Conservation (phyloP, 495 filamentous ascomycete species). For the Lentithecium fluviatile region DNA sequence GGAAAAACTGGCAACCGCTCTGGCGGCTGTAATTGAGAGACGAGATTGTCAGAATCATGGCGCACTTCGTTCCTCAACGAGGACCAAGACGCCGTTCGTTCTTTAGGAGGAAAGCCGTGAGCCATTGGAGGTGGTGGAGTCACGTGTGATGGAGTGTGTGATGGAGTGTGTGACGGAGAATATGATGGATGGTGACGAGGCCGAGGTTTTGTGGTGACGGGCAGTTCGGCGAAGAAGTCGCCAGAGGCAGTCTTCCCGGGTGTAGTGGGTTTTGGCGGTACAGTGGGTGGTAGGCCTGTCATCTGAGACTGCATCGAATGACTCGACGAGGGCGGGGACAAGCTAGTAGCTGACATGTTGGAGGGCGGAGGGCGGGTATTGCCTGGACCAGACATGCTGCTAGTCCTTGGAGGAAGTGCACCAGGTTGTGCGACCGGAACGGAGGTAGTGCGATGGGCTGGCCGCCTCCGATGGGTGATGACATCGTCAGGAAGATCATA, state of each 20-base stretch:
- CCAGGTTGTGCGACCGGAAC: conserved; percentile 37
- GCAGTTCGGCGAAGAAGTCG: conserved; percentile 90
- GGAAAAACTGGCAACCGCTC: conserved; percentile 48
- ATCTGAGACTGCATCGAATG: conserved; percentile 33
- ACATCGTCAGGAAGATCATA: conserved; percentile 94
- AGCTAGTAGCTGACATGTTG: conserved; percentile 26
- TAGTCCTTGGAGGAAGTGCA: conserved; percentile 56
- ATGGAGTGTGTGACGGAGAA: conserved; percentile 47
- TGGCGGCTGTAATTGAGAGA: conserved; percentile 54
- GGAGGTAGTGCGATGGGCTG: conserved; percentile 47
- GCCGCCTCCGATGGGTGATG: conserved; percentile 62
- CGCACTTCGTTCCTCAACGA: conserved; percentile 36
- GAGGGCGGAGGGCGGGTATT: conserved; percentile 41
- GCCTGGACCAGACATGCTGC: conserved; percentile 51
- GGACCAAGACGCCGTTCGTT: conserved; percentile 31
- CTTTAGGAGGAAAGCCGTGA: conserved; percentile 30
- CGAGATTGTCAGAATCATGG: conserved; percentile 44
- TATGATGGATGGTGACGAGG: conserved; percentile 55
- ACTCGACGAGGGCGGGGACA: conserved; percentile 42
- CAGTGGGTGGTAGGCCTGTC: conserved; percentile 17
- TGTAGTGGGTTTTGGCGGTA: conserved; percentile 28
- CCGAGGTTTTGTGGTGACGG: conserved; percentile 59
- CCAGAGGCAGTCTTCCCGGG: conserved; percentile 40
- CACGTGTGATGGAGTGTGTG: conserved; percentile 35
- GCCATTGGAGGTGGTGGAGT: conserved; percentile 6